A percentile compares a stretch with the other conserved stretches of the same genome.
Evolutionary conservation across 2,329 filamentous ascomycete species (phyloP).

Genomic region (Cryoendolithus antarcticus): DNA sequence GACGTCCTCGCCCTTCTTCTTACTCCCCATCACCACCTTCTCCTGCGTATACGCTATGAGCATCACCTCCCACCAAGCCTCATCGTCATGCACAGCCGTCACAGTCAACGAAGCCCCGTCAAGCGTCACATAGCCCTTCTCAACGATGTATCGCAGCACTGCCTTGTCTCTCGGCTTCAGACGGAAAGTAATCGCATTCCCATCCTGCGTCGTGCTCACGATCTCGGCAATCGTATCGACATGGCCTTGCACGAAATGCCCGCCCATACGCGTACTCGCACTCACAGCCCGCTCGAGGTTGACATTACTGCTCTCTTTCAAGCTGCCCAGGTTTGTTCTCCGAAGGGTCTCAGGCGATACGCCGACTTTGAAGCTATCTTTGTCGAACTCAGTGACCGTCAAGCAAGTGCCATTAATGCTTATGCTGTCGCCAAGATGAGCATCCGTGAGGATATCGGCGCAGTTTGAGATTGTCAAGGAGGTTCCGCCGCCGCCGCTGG

Average conservation of each 20-base stretch:
- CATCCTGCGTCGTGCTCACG: constrained; percentile 60
- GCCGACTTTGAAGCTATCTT: constrained; percentile 68
- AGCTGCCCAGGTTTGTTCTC: constrained; percentile 75
- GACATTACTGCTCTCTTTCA: constrained; percentile 55
- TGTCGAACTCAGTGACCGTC: constrained; percentile 64
- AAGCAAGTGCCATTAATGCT: constrained; percentile 92
- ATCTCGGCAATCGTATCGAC: constrained; percentile 83
- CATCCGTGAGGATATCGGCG: constrained; percentile 69
- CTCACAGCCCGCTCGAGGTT: constrained; percentile 92
- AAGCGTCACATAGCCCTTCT: constrained; percentile 90
- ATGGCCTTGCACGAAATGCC: constrained; percentile 95
- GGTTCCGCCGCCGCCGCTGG: constrained; percentile 63
- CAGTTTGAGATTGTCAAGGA: constrained; percentile 72
- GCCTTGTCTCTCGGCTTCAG: constrained; percentile 57
- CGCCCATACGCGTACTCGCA: constrained; percentile 87
- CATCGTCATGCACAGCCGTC: constrained; percentile 70
- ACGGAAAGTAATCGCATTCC: constrained; percentile 80
- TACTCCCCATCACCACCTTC: constrained; percentile 69
- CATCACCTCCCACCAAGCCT: constrained; percentile 92
- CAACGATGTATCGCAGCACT: constrained; percentile 77
- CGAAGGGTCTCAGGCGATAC: constrained; percentile 92
- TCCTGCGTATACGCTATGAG: constrained; percentile 93
- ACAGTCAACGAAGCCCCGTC: constrained; percentile 92
- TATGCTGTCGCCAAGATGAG: constrained; percentile 83
- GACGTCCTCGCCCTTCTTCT: constrained; percentile 67